Evolutionary conservation across 176 grass and related monocot genomes (phyloP).

Genomic region (Phoenix roebelenii): DNA sequence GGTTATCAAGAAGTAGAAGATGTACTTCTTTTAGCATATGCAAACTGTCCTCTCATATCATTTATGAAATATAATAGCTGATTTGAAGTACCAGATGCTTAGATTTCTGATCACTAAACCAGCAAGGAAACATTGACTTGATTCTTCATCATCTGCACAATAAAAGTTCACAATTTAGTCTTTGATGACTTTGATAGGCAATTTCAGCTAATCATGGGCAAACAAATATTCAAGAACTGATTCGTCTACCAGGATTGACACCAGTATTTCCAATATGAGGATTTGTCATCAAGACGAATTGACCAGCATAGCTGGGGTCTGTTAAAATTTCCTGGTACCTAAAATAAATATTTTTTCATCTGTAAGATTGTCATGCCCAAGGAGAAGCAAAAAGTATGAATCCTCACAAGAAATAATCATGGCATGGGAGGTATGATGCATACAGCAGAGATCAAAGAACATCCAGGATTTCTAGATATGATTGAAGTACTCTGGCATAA

Average conservation of each 20-base stretch:
- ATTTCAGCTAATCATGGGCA: neutral
- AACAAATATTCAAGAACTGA: neutral
- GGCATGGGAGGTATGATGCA: no score
- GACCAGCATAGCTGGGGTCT: conserved; percentile 92
- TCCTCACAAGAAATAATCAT: no score
- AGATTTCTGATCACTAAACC: conserved; percentile 76
- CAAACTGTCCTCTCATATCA: no score
- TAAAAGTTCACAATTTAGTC: conserved; percentile 1
- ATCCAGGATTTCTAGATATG: no score
- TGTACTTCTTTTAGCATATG: no score
- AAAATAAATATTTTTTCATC: neutral
- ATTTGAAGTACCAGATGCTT: conserved; percentile 62
- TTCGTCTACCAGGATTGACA: conserved; percentile 58
- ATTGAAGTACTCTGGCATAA: no score
- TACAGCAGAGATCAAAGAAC: no score
- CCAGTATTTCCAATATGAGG: conserved; percentile 98
- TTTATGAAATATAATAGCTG: neutral
- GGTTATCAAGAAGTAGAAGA: neutral
- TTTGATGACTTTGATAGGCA: neutral
- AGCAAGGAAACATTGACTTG: conserved; percentile 69
- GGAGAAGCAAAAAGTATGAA: no score
- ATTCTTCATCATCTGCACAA: conserved; percentile 84
- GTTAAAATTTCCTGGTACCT: conserved; percentile 98
- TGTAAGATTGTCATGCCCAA: no score
- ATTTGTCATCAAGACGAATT: conserved; percentile 95